phyloP scores from a whole-genome alignment of 345 rosid species.

The Hirschfeldia incana region DNA sequence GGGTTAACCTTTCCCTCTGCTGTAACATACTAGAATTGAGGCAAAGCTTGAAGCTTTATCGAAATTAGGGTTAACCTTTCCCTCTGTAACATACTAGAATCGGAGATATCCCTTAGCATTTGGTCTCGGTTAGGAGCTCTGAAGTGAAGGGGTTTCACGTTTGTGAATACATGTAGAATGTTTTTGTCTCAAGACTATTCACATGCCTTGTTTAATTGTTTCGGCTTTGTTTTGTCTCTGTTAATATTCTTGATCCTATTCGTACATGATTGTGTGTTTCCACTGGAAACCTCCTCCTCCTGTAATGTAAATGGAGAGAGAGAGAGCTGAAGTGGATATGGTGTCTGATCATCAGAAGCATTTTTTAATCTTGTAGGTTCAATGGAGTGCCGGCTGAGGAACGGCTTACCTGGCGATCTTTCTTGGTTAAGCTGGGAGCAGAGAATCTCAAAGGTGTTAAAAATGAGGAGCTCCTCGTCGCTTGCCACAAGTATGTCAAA shows the following conservation, averaged over 20 bases:
- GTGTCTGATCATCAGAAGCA: not conserved
- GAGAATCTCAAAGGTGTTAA: slow-evolving; percentile 89
- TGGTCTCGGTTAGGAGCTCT: not conserved
- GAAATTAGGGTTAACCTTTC: not conserved
- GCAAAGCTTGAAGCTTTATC: not conserved
- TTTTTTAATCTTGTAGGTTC: slow-evolving; percentile 50
- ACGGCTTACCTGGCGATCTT: slow-evolving; percentile 86
- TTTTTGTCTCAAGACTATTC: not conserved
- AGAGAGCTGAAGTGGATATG: not conserved
- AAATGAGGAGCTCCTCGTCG: slow-evolving; percentile 93
- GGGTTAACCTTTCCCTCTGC: not conserved
- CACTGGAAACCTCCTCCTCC: no score
- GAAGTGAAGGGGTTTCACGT: not conserved
- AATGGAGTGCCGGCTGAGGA: slow-evolving; percentile 98
- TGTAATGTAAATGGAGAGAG: not conserved
- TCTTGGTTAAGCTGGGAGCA: slow-evolving; percentile 88
- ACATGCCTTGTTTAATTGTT: not conserved
- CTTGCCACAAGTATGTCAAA: slow-evolving; percentile 79
- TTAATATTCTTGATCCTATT: not conserved
- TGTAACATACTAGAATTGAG: not conserved
- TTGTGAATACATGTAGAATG: not conserved
- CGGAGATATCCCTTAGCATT: not conserved
- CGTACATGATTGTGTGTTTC: not conserved
- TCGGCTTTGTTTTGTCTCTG: not conserved
- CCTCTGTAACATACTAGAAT: not conserved